Conservation (phyloP, 768 basidiomycete species). For the Tephrocybe sp. region DNA sequence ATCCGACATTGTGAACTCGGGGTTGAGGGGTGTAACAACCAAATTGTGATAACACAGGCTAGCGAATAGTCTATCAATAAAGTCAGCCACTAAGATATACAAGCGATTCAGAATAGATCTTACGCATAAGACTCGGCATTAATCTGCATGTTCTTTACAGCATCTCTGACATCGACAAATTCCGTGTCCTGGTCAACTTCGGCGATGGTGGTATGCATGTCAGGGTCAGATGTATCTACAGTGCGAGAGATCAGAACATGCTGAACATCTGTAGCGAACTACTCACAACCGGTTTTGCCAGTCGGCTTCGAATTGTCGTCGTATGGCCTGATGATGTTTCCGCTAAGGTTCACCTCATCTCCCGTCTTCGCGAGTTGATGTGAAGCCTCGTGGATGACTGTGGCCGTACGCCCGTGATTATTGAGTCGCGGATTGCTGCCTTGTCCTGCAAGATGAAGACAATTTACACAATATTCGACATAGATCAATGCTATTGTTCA, state of each 20-base stretch:
- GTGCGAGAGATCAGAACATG: not conserved
- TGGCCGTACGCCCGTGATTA: not conserved
- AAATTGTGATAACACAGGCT: too few species aligned
- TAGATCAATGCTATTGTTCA: not conserved
- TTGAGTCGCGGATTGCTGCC: not conserved
- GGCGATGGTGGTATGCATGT: not conserved
- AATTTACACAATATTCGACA: not conserved
- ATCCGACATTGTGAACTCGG: too few species aligned
- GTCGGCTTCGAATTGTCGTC: not conserved
- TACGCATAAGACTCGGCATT: slow-evolving; percentile 4
- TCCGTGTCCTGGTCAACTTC: not conserved
- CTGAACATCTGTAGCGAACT: too few species aligned
- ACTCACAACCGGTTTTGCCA: not conserved
- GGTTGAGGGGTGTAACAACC: too few species aligned
- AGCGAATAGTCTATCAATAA: too few species aligned
- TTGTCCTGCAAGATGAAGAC: not conserved
- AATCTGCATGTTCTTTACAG: not conserved
- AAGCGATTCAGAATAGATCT: too few species aligned
- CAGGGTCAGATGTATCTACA: not conserved
- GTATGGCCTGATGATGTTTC: not conserved
- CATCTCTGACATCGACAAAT: not conserved
- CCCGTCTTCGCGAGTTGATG: not conserved
- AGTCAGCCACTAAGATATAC: too few species aligned
- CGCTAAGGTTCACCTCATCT: not conserved
- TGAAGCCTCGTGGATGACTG: not conserved